phyloP scores from a whole-genome alignment of 192 early-diverging fungal species.

The Thamnidium elegans region DNA sequence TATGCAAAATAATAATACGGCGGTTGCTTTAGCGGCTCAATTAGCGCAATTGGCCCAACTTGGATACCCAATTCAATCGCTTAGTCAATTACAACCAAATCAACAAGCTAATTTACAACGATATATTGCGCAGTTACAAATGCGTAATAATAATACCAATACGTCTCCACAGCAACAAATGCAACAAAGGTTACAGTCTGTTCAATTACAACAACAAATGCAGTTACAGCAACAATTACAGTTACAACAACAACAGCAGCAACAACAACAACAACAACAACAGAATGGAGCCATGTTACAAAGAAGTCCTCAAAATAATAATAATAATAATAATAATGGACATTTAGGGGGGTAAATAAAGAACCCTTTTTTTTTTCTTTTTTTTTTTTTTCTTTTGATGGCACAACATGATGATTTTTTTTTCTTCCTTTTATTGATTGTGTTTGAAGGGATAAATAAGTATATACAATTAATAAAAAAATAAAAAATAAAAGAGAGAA shows the following conservation, averaged over 20 bases:
- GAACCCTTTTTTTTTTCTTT: slow-evolving; percentile 11
- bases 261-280: slow-evolving; percentile 26
- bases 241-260: slow-evolving; percentile 19
- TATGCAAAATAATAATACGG: background rate
- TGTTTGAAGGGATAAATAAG: background rate
- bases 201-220: slow-evolving; percentile 4
- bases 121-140: slow-evolving; percentile 34
- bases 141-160: slow-evolving; percentile 26
- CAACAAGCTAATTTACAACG: slow-evolving; percentile 36
- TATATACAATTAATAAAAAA: background rate
- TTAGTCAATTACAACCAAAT: slow-evolving; percentile 10
- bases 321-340: background rate
- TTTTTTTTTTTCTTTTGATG: background rate
- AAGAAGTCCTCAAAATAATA: slow-evolving; percentile 20
- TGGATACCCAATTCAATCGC: slow-evolving; percentile 25
- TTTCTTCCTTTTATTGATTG: too few species aligned
- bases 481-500: slow-evolving; percentile 5
- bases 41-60: slow-evolving; percentile 32
- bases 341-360: background rate
- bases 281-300: slow-evolving; percentile 12
- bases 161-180: slow-evolving; percentile 12
- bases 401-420: background rate
- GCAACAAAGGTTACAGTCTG: slow-evolving; percentile 13
- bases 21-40: too few species aligned
- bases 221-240: slow-evolving; percentile 34